Conservation (phyloP, 2,329 filamentous ascomycete genomes). For the Trichoderma afroharzianum region DNA sequence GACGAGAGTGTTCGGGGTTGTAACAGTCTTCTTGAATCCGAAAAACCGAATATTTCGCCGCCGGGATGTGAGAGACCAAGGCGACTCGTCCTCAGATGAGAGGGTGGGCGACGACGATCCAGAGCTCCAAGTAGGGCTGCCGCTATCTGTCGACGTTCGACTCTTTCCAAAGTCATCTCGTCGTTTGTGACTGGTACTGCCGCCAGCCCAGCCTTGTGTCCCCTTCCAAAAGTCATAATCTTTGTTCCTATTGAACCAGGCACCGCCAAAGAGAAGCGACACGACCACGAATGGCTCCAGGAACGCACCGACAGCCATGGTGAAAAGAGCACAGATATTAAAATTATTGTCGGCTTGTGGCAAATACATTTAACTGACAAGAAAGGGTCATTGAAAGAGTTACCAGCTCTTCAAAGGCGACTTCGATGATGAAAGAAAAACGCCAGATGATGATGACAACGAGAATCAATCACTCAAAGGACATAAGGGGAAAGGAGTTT, state of each 20-base stretch:
- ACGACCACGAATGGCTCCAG: conserved; percentile 42
- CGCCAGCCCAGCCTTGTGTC: conserved; percentile 22
- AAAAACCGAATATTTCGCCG: conserved; percentile 34
- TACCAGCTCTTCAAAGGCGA: not conserved
- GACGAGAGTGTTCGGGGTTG: conserved; percentile 32
- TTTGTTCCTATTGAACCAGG: conserved; percentile 42
- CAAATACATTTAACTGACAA: conserved; percentile 1
- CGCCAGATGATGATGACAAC: not conserved
- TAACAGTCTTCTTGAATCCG: conserved; percentile 30
- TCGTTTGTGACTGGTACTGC: conserved; percentile 26
- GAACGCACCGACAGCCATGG: conserved; percentile 40
- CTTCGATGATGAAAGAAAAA: not conserved
- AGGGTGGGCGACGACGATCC: conserved; percentile 28
- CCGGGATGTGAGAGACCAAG: conserved; percentile 24
- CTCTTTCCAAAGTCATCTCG: conserved; percentile 29
- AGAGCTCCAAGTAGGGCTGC: conserved; percentile 26
- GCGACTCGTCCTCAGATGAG: conserved; percentile 26
- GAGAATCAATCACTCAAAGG: not conserved
- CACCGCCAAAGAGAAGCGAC: conserved; percentile 42
- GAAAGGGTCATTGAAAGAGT: not conserved
- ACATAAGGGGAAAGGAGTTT: not conserved
- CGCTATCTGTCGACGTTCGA: conserved; percentile 26
- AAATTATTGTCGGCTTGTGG: conserved; percentile 9
- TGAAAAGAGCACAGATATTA: conserved; percentile 12
- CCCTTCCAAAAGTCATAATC: conserved; percentile 32